phyloP scores from a whole-genome alignment of 176 grass and related monocot genomes.

The Triticum urartu region DNA sequence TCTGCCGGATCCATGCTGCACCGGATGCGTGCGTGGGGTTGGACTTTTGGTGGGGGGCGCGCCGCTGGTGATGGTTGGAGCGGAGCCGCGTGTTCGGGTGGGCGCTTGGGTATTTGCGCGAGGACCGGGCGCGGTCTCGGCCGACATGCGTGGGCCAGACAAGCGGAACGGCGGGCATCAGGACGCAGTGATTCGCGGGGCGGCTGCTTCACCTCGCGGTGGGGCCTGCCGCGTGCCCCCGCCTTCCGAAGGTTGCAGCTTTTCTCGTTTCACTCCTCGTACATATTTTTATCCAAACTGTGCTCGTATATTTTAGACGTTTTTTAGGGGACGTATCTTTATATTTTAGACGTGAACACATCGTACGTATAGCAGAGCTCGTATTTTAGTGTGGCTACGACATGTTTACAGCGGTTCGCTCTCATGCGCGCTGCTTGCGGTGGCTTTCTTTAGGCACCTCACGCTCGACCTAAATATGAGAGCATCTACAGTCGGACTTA shows the following conservation, averaged over 20 bases:
- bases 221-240: slow-evolving; percentile 32
- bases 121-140: slow-evolving; percentile 47
- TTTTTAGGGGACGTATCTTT: too few relatives aligned
- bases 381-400: too few relatives aligned
- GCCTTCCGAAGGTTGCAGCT: slow-evolving; percentile 17
- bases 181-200: slow-evolving; percentile 58
- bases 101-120: slow-evolving; percentile 5
- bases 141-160: slow-evolving; percentile 43
- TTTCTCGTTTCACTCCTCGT: slow-evolving; percentile 19
- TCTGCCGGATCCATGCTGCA: background rate
- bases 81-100: background rate
- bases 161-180: slow-evolving; percentile 38
- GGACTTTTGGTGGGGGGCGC: background rate
- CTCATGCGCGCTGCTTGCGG: too few relatives aligned
- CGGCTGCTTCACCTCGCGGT: slow-evolving; percentile 37
- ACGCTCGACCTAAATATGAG: too few relatives aligned
- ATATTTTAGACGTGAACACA: too few relatives aligned
- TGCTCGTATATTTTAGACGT: too few relatives aligned
- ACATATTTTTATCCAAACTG: background rate
- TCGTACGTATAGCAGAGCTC: too few relatives aligned
- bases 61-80: background rate
- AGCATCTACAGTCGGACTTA: too few relatives aligned
- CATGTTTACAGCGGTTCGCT: too few relatives aligned
- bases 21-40: background rate
- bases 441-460: too few relatives aligned